Conservation (phyloP, 768 basidiomycete genomes). For the Crassisporium funariophilum region DNA sequence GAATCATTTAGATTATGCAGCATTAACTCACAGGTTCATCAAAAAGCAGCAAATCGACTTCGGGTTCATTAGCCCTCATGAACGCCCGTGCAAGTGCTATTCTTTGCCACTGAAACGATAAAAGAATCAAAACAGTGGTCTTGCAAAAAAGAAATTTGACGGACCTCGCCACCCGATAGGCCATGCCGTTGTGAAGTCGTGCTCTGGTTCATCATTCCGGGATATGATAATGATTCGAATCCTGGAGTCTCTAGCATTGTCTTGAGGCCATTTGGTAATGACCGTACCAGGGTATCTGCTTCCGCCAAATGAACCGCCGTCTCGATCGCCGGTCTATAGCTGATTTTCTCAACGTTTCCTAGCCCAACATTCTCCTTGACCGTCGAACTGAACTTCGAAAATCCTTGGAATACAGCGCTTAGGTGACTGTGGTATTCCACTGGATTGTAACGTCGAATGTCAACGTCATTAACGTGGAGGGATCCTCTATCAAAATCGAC, state of each 20-base stretch:
- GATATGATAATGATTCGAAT: constrained; percentile 54
- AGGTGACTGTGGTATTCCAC: constrained; percentile 72
- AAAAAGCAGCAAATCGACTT: constrained; percentile 78
- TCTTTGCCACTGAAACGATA: constrained; percentile 69
- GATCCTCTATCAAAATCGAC: constrained; percentile 73
- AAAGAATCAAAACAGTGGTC: not conserved
- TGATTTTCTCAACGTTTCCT: constrained; percentile 68
- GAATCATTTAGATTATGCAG: constrained; percentile 5
- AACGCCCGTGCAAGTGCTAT: constrained; percentile 87
- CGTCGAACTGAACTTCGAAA: constrained; percentile 77
- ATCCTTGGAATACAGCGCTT: constrained; percentile 86
- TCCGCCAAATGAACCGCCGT: constrained; percentile 73
- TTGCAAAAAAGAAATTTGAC: constrained; percentile 28
- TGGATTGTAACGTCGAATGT: constrained; percentile 67
- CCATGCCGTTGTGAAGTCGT: constrained; percentile 54
- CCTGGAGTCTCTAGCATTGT: constrained; percentile 70
- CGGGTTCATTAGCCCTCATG: constrained; percentile 76
- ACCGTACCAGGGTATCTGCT: constrained; percentile 63
- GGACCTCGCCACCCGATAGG: constrained; percentile 87
- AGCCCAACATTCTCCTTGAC: constrained; percentile 87
- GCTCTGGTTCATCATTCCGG: constrained; percentile 34
- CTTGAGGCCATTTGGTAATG: constrained; percentile 70
- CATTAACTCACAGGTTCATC: constrained; percentile 76
- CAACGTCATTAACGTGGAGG: constrained; percentile 68
- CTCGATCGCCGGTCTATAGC: constrained; percentile 56